Evolutionary conservation across 73 alveolate genomes (phyloP), one percentile per base, ranked within the genome.

Genomic region (Tetrahymena malaccensis): DNA sequence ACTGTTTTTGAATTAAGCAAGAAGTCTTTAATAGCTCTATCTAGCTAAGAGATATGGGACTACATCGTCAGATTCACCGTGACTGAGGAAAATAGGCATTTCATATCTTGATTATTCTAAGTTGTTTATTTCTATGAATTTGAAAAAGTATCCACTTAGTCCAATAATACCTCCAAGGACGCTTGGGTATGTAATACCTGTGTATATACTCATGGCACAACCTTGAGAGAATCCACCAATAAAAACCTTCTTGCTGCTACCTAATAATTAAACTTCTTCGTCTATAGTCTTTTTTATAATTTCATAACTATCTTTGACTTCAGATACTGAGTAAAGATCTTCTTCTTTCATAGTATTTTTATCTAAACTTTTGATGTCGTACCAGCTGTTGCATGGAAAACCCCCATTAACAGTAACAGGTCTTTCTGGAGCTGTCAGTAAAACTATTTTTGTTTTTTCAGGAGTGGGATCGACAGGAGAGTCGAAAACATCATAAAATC

Each of bases 401-500:
- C 97, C 97, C 15, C 25, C 37, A 89, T 95, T 95, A 34, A 85
- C 84, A 13, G 97, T 95, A 25, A 95, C 83, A 12, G 94, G 97
- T 89, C 97, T 85, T 21, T 43, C 83, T 31, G 97, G 97, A 12
- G 95, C 97, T 84, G 95, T 84, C 6, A 95, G 58, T 89, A 95
- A 57, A n/a, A 95, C 94, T 34, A 95, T 35, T 31, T 95, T 95
- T 3, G 97, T 95, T 6, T 93, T 95, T 19, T 95, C 84, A 31
- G 58, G 40, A 50, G 85, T 70, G 10, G 89, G 89, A 31, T 70
- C 89, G 10, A 27, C 40, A n/a, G 89, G 89, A 9, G 89, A 70
- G 37, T 95, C 44, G 94, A 98, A 98, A 94, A 98, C 96, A 94
- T 96, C 98, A 43, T 94, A 56, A 93, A 97, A 97, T 70, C 99